Base-by-base conservation (phyloP, 2,329 filamentous ascomycete genomes). In the Pseudofabraea citricarpa region DNA sequence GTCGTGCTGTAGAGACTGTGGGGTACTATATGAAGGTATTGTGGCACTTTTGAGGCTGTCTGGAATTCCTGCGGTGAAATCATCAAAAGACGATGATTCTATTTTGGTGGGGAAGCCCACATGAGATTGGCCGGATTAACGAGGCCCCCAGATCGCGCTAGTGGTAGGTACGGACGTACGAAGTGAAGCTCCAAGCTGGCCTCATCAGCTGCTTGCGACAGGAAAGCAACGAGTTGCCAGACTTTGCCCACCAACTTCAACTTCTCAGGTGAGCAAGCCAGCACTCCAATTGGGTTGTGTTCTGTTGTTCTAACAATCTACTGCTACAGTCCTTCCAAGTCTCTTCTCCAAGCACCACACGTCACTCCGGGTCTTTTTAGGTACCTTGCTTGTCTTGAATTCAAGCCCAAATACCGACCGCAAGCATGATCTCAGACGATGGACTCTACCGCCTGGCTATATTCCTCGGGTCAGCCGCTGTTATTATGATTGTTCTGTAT, bases 401-500 rank as follows among this genome's bases (percentile, higher is more conserved):
- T n/a, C n/a, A n/a, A n/a, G n/a, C n/a, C n/a, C n/a, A n/a, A n/a
- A n/a, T n/a, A n/a, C 50, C 46, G 5, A 18, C 12, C 15, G n/a
- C 27, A 72, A 87, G 59, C 38, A 98, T 98, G 93, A 97, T 98
- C 64, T 85, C 90, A 64, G 93, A 98, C 80, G 73, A 77, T 65
- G 83, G 93, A 54, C 83, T 98, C 58, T 96, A 97, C 76, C 79
- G 79, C 50, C 80, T 98, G 22, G 90, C 93, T 65, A 83, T 97
- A 65, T 91, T 96, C 65, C 86, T 98, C 47, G 93, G 93, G 70
- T 86, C 83, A 43, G 79, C 83, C 31, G 82, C 91, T 51, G 91
- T 97, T 87, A 73, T 96, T 35, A 77, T 98, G 49, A 96, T 97
- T 54, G 82, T 98, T 22, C 69, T 95, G 21, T 97, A 98, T 69